Evolutionary conservation across 305 asterid species (phyloP).

Genomic region (Solanum hybrid): DNA sequence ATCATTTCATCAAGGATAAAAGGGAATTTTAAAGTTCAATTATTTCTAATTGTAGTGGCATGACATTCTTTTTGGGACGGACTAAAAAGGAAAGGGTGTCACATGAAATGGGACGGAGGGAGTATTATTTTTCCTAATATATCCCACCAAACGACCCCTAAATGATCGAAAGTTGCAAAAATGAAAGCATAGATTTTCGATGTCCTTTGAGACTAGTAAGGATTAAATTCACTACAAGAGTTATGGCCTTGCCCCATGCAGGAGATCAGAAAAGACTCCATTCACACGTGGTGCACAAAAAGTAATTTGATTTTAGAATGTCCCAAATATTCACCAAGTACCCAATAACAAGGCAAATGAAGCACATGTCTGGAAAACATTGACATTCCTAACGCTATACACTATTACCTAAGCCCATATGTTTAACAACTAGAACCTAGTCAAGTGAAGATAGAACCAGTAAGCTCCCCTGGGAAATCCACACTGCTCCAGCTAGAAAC

Average conservation of each 20-base stretch:
- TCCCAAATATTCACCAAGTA: background rate
- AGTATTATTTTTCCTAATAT: background rate
- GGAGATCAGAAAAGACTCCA: background rate
- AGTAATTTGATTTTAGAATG: background rate
- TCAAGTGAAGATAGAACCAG: background rate
- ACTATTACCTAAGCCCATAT: background rate
- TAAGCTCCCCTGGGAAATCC: background rate
- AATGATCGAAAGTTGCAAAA: background rate
- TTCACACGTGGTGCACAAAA: background rate
- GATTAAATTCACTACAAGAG: background rate
- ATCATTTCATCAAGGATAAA: background rate
- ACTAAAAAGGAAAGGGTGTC: background rate
- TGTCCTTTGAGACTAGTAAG: background rate
- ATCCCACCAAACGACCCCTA: background rate
- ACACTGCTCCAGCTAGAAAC: background rate
- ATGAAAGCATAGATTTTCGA: background rate
- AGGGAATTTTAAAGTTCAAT: background rate
- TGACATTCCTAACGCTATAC: background rate
- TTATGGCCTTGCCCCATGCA: background rate
- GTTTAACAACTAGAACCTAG: background rate
- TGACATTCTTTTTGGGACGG: background rate
- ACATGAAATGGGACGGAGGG: background rate
- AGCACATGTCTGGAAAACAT: background rate
- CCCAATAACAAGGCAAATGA: background rate
- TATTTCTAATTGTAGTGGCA: background rate